Conservation (phyloP, 257 asterid genomes). For the Parsonsia alboflavescens region DNA sequence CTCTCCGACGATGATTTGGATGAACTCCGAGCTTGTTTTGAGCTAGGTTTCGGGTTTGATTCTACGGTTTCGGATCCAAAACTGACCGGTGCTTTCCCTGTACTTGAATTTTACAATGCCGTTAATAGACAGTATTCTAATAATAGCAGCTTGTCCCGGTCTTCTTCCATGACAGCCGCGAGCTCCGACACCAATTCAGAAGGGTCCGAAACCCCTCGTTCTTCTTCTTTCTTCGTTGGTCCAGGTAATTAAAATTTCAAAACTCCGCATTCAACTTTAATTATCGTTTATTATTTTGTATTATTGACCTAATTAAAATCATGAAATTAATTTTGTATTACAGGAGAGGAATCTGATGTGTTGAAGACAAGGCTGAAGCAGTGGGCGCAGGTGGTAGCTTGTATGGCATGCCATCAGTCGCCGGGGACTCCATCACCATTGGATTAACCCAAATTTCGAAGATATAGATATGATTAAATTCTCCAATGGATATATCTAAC, state of each 20-base stretch:
- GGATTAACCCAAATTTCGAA: neutral
- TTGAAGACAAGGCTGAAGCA: slow-evolving; percentile 58
- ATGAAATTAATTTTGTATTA: neutral
- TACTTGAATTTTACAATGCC: slow-evolving; percentile 52
- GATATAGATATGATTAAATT: too few relatives aligned
- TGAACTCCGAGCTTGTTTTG: slow-evolving; percentile 70
- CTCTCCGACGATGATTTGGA: slow-evolving; percentile 61
- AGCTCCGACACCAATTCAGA: slow-evolving; percentile 34
- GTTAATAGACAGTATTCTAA: slow-evolving; percentile 33
- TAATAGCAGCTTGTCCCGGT: slow-evolving; percentile 29
- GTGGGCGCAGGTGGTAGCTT: slow-evolving; percentile 86
- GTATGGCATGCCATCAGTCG: slow-evolving; percentile 42
- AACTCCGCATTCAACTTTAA: too few relatives aligned
- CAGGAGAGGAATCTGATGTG: slow-evolving; percentile 30
- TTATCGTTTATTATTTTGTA: neutral
- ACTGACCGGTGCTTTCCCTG: slow-evolving; percentile 53
- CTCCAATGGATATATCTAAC: too few relatives aligned
- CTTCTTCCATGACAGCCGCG: slow-evolving; percentile 24
- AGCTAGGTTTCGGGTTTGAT: slow-evolving; percentile 58
- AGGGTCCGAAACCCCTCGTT: slow-evolving; percentile 20
- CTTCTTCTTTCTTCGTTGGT: slow-evolving; percentile 32
- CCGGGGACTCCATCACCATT: neutral
- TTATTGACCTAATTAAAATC: neutral
- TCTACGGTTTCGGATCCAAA: slow-evolving; percentile 61
- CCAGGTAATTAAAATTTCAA: slow-evolving; percentile 33